Evolutionary conservation across 306 rosid species (phyloP).

Genomic region (Gleditsia sinensis): DNA sequence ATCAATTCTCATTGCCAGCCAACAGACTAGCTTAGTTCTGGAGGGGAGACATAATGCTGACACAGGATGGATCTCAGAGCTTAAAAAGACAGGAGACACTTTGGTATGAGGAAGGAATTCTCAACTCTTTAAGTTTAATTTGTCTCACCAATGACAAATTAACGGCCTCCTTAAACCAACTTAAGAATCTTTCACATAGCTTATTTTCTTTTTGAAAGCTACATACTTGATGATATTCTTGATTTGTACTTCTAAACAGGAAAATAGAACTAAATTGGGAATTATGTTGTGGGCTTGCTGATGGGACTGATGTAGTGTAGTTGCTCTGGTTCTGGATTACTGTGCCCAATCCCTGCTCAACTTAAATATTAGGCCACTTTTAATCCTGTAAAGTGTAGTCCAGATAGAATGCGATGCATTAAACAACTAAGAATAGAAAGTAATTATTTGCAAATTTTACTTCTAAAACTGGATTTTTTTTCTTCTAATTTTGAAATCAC

Average conservation of each 20-base stretch:
- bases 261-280: constrained; percentile 25
- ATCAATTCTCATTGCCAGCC: constrained; percentile 57
- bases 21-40: constrained; percentile 69
- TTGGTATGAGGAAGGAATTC: constrained; percentile 55
- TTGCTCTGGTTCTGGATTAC: neutral
- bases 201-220: constrained; percentile 24
- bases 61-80: constrained; percentile 84
- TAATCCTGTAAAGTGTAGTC: neutral
- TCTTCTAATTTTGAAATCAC: neutral
- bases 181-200: neutral
- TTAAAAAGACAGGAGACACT: constrained; percentile 72
- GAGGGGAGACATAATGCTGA: constrained; percentile 97
- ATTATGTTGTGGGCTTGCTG: neutral
- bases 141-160: constrained; percentile 7
- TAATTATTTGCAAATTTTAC: neutral
- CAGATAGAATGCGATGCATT: neutral
- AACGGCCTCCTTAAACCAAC: constrained; percentile 8
- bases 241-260: constrained; percentile 21
- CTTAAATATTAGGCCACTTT: neutral
- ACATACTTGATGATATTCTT: constrained; percentile 20
- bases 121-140: constrained; percentile 1
- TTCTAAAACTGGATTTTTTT: neutral
- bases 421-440: neutral
- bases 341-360: constrained; percentile 1
- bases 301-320: neutral